Conservation (phyloP, 108 stramenopile species). For the Pinguiococcus pyrenoidosus region DNA sequence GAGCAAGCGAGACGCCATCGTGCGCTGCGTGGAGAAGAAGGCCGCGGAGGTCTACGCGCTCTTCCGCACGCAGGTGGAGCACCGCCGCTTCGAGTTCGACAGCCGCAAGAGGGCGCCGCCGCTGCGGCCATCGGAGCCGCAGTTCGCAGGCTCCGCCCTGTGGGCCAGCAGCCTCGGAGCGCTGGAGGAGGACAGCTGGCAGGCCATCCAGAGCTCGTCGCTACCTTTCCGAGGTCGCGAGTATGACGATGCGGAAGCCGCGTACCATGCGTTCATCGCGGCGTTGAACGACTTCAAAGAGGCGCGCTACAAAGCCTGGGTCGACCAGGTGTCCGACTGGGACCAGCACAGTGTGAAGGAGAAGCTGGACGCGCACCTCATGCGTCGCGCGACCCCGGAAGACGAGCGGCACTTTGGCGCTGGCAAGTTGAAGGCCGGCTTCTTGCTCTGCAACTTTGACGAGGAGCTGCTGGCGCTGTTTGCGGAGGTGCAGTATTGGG, state of each 20-base stretch:
- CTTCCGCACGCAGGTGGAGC: slow-evolving; percentile 12
- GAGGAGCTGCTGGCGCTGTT: slow-evolving; percentile 39
- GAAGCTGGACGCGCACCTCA: slow-evolving; percentile 38
- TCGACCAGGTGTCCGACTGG: slow-evolving; percentile 24
- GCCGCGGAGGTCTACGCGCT: slow-evolving; percentile 21
- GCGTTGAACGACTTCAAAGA: slow-evolving; percentile 40
- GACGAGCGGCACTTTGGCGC: neutral
- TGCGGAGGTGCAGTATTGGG: slow-evolving; percentile 46
- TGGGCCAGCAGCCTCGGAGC: slow-evolving; percentile 30
- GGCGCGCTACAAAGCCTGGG: slow-evolving; percentile 35
- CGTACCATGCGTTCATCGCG: slow-evolving; percentile 28
- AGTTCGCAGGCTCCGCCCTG: slow-evolving; percentile 48
- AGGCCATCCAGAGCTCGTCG: slow-evolving; percentile 1
- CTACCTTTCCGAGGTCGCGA: too few relatives aligned
- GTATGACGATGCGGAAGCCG: slow-evolving; percentile 37
- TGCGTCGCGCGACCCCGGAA: slow-evolving; percentile 11
- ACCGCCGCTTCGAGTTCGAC: slow-evolving; percentile 39
- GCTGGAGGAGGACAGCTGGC: slow-evolving; percentile 8
- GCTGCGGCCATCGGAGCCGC: slow-evolving; percentile 42
- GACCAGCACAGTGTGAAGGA: slow-evolving; percentile 8
- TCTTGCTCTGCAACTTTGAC: slow-evolving; percentile 45
- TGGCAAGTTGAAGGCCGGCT: neutral
- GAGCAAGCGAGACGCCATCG: slow-evolving; percentile 36
- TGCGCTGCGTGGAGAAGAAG: slow-evolving; percentile 46
- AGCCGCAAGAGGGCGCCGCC: slow-evolving; percentile 29